Evolutionary conservation across 495 filamentous ascomycete genomes (phyloP), one percentile per base, ranked within the genome.

Genomic region (Parathielavia hyrcaniae): DNA sequence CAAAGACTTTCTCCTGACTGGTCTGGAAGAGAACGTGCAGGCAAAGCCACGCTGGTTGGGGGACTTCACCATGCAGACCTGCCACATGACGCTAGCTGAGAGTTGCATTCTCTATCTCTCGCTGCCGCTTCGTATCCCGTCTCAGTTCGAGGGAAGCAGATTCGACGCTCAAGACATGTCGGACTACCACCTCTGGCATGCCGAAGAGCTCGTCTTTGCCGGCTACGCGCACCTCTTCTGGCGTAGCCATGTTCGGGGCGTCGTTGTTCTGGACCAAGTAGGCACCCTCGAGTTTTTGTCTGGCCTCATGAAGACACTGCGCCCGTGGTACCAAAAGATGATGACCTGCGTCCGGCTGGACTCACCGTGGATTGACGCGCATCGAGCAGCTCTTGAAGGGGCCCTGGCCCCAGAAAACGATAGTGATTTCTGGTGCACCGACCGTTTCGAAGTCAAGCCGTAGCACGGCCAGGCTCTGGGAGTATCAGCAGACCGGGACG

Each of bases 1-100:
- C 19, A 72, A 73, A 41, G 73, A 77, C 40, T 76, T 67, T 52
- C 62, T 77, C 1, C 49, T 62, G 12, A 53, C 39, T 5, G 40
- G 52, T n/a, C 44, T 57, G 0, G 30, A 17, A 13, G 44, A 52
- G 41, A 19, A 49, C 8, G 44, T 19, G 14, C 26, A 26, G 4
- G 26, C 14, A 2, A 60, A 62, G 23, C 58, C 61, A 1, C 52
- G 30, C 20, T 63, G 64, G 61, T 22, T 63, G 22, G 61, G 58
- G 1, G 41, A 57, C 12, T 66, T 63, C 12, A 57, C 50, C 9
- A 22, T 60, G 11, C 47, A 52, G 20, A 20, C 35, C n/a, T 62
- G 60, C 22, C 57, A 66, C 54, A 20, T 23, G 34, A 49, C 53
- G 9, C 19, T 66, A 30, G 60, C 60, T 0, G 46, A 63, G 44